Evolutionary conservation across 805 yeast genomes (phyloP).

Genomic region (Pichia insulana): DNA sequence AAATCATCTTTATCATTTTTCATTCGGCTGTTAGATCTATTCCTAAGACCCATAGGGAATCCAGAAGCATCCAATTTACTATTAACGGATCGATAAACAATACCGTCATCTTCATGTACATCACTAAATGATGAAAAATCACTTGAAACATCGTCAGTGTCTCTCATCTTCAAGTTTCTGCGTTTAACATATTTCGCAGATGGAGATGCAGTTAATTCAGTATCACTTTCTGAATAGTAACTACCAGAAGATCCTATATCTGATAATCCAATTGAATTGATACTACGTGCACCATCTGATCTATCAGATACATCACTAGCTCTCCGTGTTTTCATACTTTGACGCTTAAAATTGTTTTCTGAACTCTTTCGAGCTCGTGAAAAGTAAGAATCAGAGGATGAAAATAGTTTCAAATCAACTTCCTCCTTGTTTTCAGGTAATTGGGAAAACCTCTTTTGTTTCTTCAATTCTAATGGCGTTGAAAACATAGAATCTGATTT

Average conservation of each 20-base stretch:
- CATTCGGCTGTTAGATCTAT: too few species aligned
- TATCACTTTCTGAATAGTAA: constrained; percentile 16
- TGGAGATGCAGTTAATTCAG: constrained; percentile 17
- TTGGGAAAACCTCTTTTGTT: background rate
- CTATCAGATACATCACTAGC: constrained; percentile 23
- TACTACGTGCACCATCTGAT: constrained; percentile 11
- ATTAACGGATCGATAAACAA: background rate
- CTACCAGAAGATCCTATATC: constrained; percentile 3
- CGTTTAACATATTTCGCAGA: constrained; percentile 10
- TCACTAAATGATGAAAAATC: constrained; percentile 2
- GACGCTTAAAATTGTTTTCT: background rate
- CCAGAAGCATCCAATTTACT: too few species aligned
- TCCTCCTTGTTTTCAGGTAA: constrained; percentile 1
- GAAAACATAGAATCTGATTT: background rate
- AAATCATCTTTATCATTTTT: background rate
- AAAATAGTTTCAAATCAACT: constrained; percentile 9
- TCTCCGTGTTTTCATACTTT: constrained; percentile 12
- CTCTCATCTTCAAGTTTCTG: constrained; percentile 1
- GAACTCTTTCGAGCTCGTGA: constrained; percentile 24
- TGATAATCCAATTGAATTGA: constrained; percentile 2
- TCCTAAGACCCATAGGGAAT: too few species aligned
- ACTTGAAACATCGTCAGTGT: background rate
- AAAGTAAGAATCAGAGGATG: constrained; percentile 29
- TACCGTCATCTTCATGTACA: constrained; percentile 9
- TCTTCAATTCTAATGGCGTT: background rate